phyloP scores from a whole-genome alignment of 2,329 filamentous ascomycete genomes.

The Claviceps quebecensis region DNA sequence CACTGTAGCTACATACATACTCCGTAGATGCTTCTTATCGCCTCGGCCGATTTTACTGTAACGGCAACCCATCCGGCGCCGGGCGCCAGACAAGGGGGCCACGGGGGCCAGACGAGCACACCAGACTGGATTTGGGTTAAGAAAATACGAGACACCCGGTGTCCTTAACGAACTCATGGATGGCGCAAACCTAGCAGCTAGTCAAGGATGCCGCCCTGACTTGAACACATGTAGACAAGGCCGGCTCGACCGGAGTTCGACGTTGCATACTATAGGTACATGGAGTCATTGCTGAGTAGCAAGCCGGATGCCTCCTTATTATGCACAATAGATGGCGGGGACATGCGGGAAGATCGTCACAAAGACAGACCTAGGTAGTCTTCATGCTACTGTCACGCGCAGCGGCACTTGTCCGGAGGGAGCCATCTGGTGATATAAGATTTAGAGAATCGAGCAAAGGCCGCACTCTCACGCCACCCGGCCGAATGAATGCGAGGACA shows the following conservation, averaged over 20 bases:
- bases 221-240: neutral
- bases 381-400: neutral
- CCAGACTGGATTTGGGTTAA: neutral
- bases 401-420: neutral
- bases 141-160: neutral
- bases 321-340: neutral
- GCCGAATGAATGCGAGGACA: neutral
- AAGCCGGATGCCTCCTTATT: too few relatives aligned
- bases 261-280: neutral
- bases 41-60: neutral
- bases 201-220: neutral
- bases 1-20: neutral
- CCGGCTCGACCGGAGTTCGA: neutral
- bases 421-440: neutral
- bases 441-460: neutral
- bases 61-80: neutral
- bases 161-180: neutral
- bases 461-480: neutral
- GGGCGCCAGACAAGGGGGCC: neutral
- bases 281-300: neutral
- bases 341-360: neutral
- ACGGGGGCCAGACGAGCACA: neutral
- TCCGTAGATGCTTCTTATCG: neutral
- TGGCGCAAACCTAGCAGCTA: neutral
- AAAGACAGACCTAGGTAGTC: neutral